These are phyloP conservation scores for Vanrija sp. DNA, from an alignment of 1,284 basidiomycete genomes.

Conservation along the genomic window DNA sequence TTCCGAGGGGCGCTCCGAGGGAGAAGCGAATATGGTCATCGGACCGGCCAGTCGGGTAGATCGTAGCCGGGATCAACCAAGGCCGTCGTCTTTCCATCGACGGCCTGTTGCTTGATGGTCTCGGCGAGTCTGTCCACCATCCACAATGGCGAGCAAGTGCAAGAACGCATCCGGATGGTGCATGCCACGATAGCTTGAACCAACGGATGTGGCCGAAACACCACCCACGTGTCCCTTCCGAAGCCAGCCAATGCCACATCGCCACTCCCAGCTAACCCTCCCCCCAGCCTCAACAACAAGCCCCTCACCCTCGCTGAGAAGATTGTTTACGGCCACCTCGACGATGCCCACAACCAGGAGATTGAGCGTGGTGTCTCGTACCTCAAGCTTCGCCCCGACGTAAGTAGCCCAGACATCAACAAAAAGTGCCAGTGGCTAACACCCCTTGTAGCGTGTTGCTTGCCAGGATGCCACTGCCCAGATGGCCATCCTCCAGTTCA, in stretches of 20 bases:
- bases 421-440: conserved; percentile 3
- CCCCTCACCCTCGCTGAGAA: conserved; percentile 97
- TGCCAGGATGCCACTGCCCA: conserved; percentile 98
- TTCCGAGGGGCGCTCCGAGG: too few relatives aligned
- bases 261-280: conserved; percentile 2
- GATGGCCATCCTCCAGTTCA: conserved; percentile 99
- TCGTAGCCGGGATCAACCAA: too few relatives aligned
- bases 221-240: too few relatives aligned
- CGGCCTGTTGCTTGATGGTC: too few relatives aligned
- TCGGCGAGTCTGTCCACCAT: too few relatives aligned
- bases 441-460: conserved; percentile 74
- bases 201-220: background rate
- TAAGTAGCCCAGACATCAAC: conserved; percentile 51
- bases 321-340: conserved; percentile 96
- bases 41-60: too few relatives aligned
- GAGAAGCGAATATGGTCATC: too few relatives aligned
- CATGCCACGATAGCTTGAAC: too few relatives aligned
- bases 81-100: too few relatives aligned
- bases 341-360: conserved; percentile 86
- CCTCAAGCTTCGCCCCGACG: conserved; percentile 92
- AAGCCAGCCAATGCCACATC: too few relatives aligned
- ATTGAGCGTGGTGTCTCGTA: conserved; percentile 84
- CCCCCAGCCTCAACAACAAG: conserved; percentile 68
- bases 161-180: too few relatives aligned
- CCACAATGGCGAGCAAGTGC: too few relatives aligned